Conservation (phyloP, 1,139 yeast genomes). For the Hemisphaericaspora subhashii region DNA sequence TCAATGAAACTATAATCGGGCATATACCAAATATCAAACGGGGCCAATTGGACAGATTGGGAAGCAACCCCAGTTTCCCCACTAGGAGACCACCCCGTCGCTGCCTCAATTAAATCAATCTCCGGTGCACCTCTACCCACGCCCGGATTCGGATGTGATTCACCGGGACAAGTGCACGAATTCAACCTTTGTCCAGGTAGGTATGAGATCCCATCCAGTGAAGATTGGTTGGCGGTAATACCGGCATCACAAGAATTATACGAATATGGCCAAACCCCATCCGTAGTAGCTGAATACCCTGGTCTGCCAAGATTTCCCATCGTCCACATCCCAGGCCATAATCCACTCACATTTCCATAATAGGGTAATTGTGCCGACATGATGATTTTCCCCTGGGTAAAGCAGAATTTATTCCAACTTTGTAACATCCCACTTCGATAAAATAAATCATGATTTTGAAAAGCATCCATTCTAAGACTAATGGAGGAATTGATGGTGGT, state of each 20-base stretch:
- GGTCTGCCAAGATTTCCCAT: conserved; percentile 86
- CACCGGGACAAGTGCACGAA: conserved; percentile 70
- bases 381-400: conserved; percentile 72
- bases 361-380: conserved; percentile 72
- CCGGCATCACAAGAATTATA: conserved; percentile 84
- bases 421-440: conserved; percentile 87
- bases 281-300: conserved; percentile 75
- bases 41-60: conserved; percentile 82
- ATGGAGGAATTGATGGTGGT: conserved; percentile 69
- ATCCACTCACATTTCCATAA: conserved; percentile 64
- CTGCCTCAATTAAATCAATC: conserved; percentile 82
- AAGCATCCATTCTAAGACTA: conserved; percentile 70
- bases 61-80: conserved; percentile 65
- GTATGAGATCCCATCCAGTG: conserved; percentile 76
- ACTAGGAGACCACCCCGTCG: conserved; percentile 42
- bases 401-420: conserved; percentile 81
- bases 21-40: conserved; percentile 81
- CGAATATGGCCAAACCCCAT: conserved; percentile 90
- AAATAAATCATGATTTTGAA: conserved; percentile 64
- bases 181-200: conserved; percentile 75
- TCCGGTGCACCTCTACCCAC: conserved; percentile 88
- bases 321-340: conserved; percentile 93
- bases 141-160: conserved; percentile 79
- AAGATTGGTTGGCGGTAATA: conserved; percentile 84
- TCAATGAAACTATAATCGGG: conserved; percentile 77